Evolutionary conservation across 768 basidiomycete genomes (phyloP), one percentile per base, ranked within the genome.

Genomic region (Naganishia onofrii): DNA sequence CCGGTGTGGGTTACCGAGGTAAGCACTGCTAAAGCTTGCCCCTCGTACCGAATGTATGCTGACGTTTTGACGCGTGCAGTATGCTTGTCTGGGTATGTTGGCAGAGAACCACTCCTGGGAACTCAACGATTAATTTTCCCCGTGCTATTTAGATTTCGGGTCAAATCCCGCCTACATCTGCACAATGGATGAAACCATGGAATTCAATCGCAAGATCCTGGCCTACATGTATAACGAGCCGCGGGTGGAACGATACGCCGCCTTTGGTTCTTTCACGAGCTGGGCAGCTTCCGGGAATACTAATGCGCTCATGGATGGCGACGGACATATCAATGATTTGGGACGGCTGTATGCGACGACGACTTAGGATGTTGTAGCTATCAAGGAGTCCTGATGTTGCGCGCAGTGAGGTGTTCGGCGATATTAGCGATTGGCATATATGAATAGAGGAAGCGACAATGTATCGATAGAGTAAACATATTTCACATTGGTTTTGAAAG

Each of bases 1-100:
- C 73, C 73, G 7, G 64, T 75, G 36, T 75, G 74, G 74, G 54
- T 76, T 12, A 74, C 73, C n/a, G 74, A 74, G 44, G 42, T 65
- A 19, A 34, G 57, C 19, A 17, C 26, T 29, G 7, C 1, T 56
- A 9, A 38, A n/a, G 48, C 48, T 13, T 34, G 57, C 7, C 3
- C n/a, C n/a, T n/a, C n/a, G n/a, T 38, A 10, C 28, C 32, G n/a
- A 34, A 1, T 4, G 19, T 10, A 6, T 7, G 36, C 60, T 63
- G 17, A 63, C 9, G 7, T 44, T 9, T 42, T 28, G 2, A 28
- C 38, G 26, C n/a, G 10, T 26, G 8, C 19, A 63, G 38, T 63
- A 44, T n/a, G 74, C 71, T 23, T 76, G 75, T 63, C 42, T 69
- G 21, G 75, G 76, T 55, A 26, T 42, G 38, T 63, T 23, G 34